Conservation (phyloP, 2,329 filamentous ascomycete species). For the Bretziella fagacearum region DNA sequence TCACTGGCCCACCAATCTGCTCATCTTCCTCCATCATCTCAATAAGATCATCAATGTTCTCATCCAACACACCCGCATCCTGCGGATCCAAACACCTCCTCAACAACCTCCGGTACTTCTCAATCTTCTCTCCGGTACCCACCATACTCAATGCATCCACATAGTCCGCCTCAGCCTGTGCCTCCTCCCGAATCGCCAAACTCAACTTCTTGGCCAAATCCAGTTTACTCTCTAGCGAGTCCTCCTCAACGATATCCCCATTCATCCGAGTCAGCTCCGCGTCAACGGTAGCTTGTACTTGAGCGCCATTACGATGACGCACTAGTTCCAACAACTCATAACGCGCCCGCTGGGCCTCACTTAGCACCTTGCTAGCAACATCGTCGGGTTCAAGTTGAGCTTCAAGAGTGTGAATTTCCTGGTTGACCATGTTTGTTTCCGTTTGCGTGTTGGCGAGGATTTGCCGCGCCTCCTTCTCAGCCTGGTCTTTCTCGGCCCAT, state of each 20-base stretch:
- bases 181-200: constrained; percentile 40
- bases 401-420: constrained; percentile 42
- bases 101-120: constrained; percentile 54
- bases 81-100: constrained; percentile 49
- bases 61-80: constrained; percentile 51
- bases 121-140: constrained; percentile 55
- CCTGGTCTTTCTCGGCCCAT: constrained; percentile 54
- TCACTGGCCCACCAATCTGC: constrained; percentile 27
- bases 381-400: constrained; percentile 38
- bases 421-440: constrained; percentile 44
- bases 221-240: constrained; percentile 36
- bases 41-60: constrained; percentile 42
- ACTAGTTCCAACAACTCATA: constrained; percentile 33
- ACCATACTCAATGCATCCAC: constrained; percentile 50
- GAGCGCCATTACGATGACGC: constrained; percentile 35
- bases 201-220: constrained; percentile 40
- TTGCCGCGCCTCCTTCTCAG: constrained; percentile 49
- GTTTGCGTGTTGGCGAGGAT: constrained; percentile 49
- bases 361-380: constrained; percentile 30
- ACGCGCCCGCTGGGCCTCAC: constrained; percentile 34
- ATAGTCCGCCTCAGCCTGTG: constrained; percentile 47
- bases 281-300: constrained; percentile 36
- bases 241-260: constrained; percentile 24
- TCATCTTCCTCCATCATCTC: constrained; percentile 46
- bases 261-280: constrained; percentile 29